Evolutionary conservation across 768 basidiomycete genomes (phyloP).

Genomic region (Ramaria sp.): DNA sequence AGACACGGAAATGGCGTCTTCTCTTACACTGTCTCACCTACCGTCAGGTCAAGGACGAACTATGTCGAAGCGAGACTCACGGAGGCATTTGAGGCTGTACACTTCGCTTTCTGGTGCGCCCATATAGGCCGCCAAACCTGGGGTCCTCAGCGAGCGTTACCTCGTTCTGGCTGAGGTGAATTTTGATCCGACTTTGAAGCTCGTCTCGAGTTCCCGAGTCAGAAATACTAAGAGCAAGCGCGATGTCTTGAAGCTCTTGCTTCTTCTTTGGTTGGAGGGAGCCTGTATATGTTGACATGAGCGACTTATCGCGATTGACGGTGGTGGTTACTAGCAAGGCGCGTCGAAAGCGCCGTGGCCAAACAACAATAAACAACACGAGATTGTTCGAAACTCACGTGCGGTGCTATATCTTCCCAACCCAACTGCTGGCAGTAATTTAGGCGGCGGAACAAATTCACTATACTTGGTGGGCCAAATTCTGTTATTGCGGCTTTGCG

Average conservation of each 20-base stretch:
- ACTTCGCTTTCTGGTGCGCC: conserved; percentile 7
- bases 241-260: conserved; percentile 53
- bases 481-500: too few species aligned
- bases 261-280: conserved; percentile 58
- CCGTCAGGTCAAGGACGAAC: not conserved
- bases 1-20: not conserved
- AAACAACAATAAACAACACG: conserved; percentile 10
- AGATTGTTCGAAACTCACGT: conserved; percentile 5
- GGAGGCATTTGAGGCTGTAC: conserved; percentile 4
- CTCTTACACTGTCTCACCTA: not conserved
- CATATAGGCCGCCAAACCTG: conserved; percentile 44
- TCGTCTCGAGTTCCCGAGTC: conserved; percentile 49
- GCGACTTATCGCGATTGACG: not conserved
- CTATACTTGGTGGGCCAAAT: too few species aligned
- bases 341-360: not conserved
- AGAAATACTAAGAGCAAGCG: conserved; percentile 39
- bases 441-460: too few species aligned
- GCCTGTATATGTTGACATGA: conserved; percentile 31
- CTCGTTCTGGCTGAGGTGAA: conserved; percentile 47
- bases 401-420: not conserved
- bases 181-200: conserved; percentile 49
- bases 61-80: not conserved
- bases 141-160: conserved; percentile 45
- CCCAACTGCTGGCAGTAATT: not conserved
- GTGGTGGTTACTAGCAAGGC: not conserved